Base-by-base conservation (phyloP, 805 yeast species). In the Kregervanrija fluxuum region DNA sequence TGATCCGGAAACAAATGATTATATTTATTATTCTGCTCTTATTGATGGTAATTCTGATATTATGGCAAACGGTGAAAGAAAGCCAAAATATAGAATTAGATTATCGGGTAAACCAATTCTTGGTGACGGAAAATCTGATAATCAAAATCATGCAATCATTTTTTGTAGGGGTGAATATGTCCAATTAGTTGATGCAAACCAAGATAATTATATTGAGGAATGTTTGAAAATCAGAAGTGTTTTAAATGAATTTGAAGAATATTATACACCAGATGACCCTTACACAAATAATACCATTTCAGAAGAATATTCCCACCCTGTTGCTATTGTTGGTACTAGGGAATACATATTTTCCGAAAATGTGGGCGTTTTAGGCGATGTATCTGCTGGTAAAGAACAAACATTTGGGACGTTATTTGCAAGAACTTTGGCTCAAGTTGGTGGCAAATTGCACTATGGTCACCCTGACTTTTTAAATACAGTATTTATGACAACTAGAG, bases 311-410 rank as follows among this genome's bases (percentile, higher is more conserved):
- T 42, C 33, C 43, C 65, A 68, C 46, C 91, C 93, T 0, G 89
- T 85, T 42, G 95, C 93, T 2, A 84, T 85, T 47, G 75, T 85
- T 52, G 95, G 95, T 41, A 85, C 93, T 1, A 71, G 95, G 56
- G 95, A 85, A 62, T 85, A 85, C 57, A 82, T 85, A 44, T 85
- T 85, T 64, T 83, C 91, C 9, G 93, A 85, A 59, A 85, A 85
- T 58, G 74, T 82, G 48, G 95, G 95, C 40, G 77, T 85, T 42
- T 68, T 85, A 40, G 95, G 93, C 42, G 95, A 85, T 64, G 80
- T 85, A 52, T 91, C 93, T 15, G 95, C 95, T 11, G 91, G 91
- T 40, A 85, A 85, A 58, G 95, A 85, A 63, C 93, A 85, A 60
- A 85, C 93, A 9, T 85, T 85, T 65, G 93, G 95, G 44, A 85